These are phyloP conservation scores for Tausonia pullulans DNA, from an alignment of 1,284 basidiomycete species.

Conservation along the genomic window DNA sequence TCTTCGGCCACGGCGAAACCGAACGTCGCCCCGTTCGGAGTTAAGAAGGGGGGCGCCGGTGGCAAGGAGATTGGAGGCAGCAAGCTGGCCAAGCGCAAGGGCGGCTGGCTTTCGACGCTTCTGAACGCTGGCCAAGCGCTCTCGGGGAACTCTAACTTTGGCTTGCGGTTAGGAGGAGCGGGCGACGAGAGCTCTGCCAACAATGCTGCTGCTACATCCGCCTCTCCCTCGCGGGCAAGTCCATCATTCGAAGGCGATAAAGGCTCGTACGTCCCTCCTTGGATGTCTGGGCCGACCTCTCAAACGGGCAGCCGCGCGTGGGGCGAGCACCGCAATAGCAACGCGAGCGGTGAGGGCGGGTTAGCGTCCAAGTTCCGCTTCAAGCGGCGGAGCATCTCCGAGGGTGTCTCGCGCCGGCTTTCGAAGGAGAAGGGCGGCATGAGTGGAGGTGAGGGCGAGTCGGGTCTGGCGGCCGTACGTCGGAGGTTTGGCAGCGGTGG, in stretches of 20 bases:
- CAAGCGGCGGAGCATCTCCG: constrained; percentile 13
- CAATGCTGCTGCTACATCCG: too few relatives aligned
- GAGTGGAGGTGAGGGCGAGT: constrained; percentile 8
- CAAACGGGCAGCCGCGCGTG: neutral
- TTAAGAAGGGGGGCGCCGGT: neutral
- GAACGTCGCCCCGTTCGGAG: too few relatives aligned
- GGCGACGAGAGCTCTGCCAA: too few relatives aligned
- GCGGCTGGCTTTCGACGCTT: constrained; percentile 15
- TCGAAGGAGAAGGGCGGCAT: constrained; percentile 3
- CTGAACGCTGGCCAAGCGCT: constrained; percentile 5
- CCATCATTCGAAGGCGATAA: too few relatives aligned
- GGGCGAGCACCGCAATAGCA: too few relatives aligned
- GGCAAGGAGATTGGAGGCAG: neutral
- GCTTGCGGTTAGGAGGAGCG: too few relatives aligned
- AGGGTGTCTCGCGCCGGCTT: neutral
- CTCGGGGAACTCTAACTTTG: neutral
- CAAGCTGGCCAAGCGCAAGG: neutral
- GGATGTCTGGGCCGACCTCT: neutral
- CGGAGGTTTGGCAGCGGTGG: neutral
- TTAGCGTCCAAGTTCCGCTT: constrained; percentile 11
- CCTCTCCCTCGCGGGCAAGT: too few relatives aligned
- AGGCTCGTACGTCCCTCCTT: constrained; percentile 12
- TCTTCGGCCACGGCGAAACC: too few relatives aligned
- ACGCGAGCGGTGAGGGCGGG: neutral
- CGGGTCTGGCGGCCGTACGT: neutral